Evolutionary conservation across 148 eudicot species (phyloP).

Genomic region (Rhododendron simsii): DNA sequence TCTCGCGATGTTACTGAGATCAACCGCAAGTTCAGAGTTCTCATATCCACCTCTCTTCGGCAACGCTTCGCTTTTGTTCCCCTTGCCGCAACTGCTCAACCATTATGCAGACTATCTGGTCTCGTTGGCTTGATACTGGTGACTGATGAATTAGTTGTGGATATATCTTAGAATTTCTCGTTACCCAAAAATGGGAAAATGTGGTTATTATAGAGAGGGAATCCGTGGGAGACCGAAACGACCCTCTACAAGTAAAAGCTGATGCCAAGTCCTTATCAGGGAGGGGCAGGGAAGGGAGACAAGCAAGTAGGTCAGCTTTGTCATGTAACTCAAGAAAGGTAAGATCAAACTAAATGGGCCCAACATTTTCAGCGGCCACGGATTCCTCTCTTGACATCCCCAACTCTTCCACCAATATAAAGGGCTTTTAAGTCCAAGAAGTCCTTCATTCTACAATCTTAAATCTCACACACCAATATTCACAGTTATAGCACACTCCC

Average conservation of each 20-base stretch:
- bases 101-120: too few species aligned
- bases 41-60: too few species aligned
- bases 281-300: background rate
- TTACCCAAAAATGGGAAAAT: too few species aligned
- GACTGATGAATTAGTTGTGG: background rate
- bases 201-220: background rate
- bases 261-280: background rate
- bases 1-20: too few species aligned
- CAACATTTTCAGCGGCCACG: slow-evolving; percentile 11
- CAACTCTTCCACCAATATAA: background rate
- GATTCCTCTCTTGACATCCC: background rate
- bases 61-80: too few species aligned
- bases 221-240: background rate
- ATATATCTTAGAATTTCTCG: background rate
- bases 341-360: background rate
- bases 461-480: background rate
- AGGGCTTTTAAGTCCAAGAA: background rate
- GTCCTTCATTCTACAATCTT: background rate
- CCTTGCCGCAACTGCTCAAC: too few species aligned
- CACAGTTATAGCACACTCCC: background rate
- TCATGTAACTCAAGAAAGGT: background rate
- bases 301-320: background rate
- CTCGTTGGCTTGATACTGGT: background rate
- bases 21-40: too few species aligned
- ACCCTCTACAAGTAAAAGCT: background rate